Conservation (phyloP, 106 monocot genomes). For the Phalaenopsis equestris region DNA sequence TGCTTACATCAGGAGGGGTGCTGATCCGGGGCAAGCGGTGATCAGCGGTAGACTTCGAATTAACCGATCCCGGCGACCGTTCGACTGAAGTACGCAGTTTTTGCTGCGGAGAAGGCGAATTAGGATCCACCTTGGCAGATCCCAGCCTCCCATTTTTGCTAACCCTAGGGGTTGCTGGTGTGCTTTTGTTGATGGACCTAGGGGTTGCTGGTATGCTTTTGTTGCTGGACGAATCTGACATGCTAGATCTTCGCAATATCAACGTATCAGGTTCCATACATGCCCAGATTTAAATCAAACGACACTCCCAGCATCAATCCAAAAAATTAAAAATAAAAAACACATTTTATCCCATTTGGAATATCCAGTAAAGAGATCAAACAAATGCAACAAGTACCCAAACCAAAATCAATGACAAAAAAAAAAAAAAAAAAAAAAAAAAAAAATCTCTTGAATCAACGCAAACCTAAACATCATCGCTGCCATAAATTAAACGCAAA, state of each 20-base stretch:
- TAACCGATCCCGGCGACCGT: neutral
- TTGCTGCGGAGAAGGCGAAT: conserved; percentile 3
- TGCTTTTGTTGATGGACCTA: neutral
- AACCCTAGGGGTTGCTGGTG: conserved; percentile 8
- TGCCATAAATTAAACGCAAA: neutral
- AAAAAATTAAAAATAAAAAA: neutral
- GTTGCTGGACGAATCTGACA: conserved; percentile 7
- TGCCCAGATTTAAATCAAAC: neutral
- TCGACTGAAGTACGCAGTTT: neutral
- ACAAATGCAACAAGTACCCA: neutral
- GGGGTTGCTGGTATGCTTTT: conserved; percentile 5
- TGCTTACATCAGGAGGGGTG: conserved; percentile 33
- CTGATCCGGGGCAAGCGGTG: conserved; percentile 18
- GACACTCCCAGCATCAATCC: neutral
- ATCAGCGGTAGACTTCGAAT: conserved; percentile 20
- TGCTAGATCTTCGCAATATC: conserved; percentile 6
- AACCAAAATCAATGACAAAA: neutral
- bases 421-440: neutral
- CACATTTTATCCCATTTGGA: neutral
- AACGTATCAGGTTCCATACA: neutral
- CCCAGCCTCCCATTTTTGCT: conserved; percentile 2
- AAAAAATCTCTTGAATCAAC: neutral
- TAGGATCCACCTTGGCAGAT: conserved; percentile 2
- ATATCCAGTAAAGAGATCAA: neutral
- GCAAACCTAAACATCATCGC: neutral